Evolutionary conservation across 495 filamentous ascomycete species (phyloP).

Genomic region (Beverwykella pulmonaria): DNA sequence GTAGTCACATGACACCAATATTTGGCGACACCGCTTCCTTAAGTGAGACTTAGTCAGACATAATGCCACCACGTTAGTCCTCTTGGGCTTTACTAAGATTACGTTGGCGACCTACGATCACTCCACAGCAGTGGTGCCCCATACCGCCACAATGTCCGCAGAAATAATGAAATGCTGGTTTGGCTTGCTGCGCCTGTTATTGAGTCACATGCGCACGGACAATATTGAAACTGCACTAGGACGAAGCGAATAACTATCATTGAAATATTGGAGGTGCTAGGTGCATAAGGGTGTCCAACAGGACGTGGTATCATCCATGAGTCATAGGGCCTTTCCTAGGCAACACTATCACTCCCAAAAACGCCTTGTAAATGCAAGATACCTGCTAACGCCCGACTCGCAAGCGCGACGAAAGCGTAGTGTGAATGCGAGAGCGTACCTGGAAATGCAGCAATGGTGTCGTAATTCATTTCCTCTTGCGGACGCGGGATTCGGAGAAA

Average conservation of each 20-base stretch:
- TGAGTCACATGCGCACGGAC: not conserved
- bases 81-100: too few species aligned
- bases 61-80: too few species aligned
- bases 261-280: not conserved
- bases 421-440: not conserved
- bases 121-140: too few species aligned
- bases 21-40: too few species aligned
- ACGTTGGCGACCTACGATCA: too few species aligned
- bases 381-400: conserved; percentile 1
- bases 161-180: too few species aligned
- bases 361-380: conserved; percentile 22
- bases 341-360: conserved; percentile 11
- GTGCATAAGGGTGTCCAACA: not conserved
- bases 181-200: not conserved
- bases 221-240: not conserved
- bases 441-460: not conserved
- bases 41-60: too few species aligned
- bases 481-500: conserved; percentile 23
- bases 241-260: not conserved
- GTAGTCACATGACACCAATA: too few species aligned
- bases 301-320: conserved; percentile 26
- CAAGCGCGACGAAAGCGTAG: not conserved
- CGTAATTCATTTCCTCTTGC: conserved; percentile 8
- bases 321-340: conserved; percentile 10
- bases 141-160: too few species aligned